Evolutionary conservation across 805 yeast species (phyloP).

Genomic region (Pichia exigua): DNA sequence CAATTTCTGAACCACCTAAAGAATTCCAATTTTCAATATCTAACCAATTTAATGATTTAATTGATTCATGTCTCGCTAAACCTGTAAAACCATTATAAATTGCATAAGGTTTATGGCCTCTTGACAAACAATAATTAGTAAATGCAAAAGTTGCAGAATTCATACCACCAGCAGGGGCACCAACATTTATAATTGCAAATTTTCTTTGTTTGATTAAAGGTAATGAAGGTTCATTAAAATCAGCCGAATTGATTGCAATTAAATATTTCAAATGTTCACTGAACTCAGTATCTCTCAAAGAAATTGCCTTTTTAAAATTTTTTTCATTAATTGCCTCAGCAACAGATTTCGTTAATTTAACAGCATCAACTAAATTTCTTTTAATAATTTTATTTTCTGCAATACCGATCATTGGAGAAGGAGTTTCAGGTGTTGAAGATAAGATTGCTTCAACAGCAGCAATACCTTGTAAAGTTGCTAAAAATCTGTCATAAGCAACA

Average conservation of each 20-base stretch:
- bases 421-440: conserved; percentile 60
- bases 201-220: conserved; percentile 47
- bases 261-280: conserved; percentile 56
- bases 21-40: conserved; percentile 68
- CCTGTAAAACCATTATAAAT: conserved; percentile 73
- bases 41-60: conserved; percentile 55
- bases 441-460: conserved; percentile 73
- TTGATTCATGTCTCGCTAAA: conserved; percentile 52
- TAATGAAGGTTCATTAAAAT: conserved; percentile 54
- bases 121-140: conserved; percentile 66
- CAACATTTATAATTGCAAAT: conserved; percentile 67
- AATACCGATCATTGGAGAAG: conserved; percentile 72
- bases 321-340: conserved; percentile 60
- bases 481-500: conserved; percentile 61
- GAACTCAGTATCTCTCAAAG: conserved; percentile 63
- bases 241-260: conserved; percentile 59
- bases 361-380: conserved; percentile 66
- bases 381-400: conserved; percentile 64
- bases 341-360: conserved; percentile 59
- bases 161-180: conserved; percentile 76
- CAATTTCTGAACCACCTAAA: conserved; percentile 74
- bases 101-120: conserved; percentile 66
- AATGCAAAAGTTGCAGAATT: conserved; percentile 72
- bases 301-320: conserved; percentile 64
- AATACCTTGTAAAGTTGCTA: conserved; percentile 76